Conservation (phyloP, 352 stramenopile species). For the Blastocystis sp. region DNA sequence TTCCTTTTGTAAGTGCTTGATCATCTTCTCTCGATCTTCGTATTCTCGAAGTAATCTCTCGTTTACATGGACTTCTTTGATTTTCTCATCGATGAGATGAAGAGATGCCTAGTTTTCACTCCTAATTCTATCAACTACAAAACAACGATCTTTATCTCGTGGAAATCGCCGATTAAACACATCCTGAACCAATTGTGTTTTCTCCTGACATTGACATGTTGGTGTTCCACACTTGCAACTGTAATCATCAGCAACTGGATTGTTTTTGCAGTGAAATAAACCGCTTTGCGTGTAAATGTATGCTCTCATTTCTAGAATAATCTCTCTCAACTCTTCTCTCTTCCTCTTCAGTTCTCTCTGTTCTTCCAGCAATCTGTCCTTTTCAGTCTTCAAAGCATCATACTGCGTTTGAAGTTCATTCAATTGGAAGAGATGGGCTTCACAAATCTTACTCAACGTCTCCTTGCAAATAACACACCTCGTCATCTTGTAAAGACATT, state of each 20-base stretch:
- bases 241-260: not conserved
- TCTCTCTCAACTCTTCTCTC: conserved; percentile 25
- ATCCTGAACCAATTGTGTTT: not conserved
- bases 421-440: not conserved
- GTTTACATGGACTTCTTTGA: conserved; percentile 37
- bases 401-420: not conserved
- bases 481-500: not conserved
- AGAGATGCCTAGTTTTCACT: not conserved
- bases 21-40: conserved; percentile 62
- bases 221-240: not conserved
- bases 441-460: not conserved
- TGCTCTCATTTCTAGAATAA: not conserved
- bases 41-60: not conserved
- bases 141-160: not conserved
- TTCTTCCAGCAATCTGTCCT: conserved; percentile 64
- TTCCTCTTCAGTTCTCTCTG: conserved; percentile 66
- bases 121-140: not conserved
- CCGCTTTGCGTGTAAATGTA: conserved; percentile 53
- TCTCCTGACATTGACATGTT: not conserved
- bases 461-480: not conserved
- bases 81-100: not conserved
- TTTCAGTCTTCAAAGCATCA: not conserved
- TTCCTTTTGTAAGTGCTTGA: conserved; percentile 67
- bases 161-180: conserved; percentile 8
- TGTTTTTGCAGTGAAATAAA: conserved; percentile 28